A percentile compares a stretch with the other conserved stretches of the same genome.
phyloP scores from a whole-genome alignment of 2,329 filamentous ascomycete species.

The Zymoseptoria pseudotritici region DNA sequence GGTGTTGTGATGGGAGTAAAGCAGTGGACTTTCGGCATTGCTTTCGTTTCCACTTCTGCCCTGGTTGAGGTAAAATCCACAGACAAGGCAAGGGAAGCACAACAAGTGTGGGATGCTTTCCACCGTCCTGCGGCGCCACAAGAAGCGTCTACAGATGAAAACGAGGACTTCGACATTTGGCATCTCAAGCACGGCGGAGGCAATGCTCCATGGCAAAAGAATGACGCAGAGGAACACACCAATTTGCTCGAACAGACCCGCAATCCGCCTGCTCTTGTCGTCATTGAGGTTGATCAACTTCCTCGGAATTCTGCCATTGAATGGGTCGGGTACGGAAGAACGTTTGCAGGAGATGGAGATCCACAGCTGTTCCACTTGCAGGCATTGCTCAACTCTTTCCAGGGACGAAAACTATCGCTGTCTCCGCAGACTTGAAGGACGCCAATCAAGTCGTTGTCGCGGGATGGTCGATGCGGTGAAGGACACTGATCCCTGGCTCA shows the following conservation, averaged over 20 bases:
- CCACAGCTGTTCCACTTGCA: constrained; percentile 12
- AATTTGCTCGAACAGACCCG: constrained; percentile 13
- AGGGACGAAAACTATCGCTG: background rate
- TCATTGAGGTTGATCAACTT: constrained; percentile 67
- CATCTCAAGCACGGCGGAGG: constrained; percentile 47
- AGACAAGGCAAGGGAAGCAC: constrained; percentile 3
- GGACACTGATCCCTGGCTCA: background rate
- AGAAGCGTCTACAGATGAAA: constrained; percentile 45
- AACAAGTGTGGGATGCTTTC: constrained; percentile 38
- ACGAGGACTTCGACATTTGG: constrained; percentile 57
- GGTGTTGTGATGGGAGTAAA: constrained; percentile 62
- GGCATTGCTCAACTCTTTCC: constrained; percentile 14
- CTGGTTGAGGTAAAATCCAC: constrained; percentile 29
- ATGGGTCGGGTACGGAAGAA: constrained; percentile 48
- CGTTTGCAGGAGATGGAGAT: background rate
- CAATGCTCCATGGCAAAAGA: constrained; percentile 18
- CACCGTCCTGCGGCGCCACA: constrained; percentile 19
- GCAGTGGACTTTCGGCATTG: constrained; percentile 69
- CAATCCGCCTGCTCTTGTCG: constrained; percentile 58
- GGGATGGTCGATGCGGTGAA: background rate
- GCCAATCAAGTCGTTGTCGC: background rate
- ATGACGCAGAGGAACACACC: constrained; percentile 27
- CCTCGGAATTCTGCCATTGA: constrained; percentile 70
- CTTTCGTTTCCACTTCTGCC: constrained; percentile 53
- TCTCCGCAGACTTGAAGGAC: background rate